phyloP scores from a whole-genome alignment of 176 grass and related monocot genomes.

The Echinochloa phyllopogon region DNA sequence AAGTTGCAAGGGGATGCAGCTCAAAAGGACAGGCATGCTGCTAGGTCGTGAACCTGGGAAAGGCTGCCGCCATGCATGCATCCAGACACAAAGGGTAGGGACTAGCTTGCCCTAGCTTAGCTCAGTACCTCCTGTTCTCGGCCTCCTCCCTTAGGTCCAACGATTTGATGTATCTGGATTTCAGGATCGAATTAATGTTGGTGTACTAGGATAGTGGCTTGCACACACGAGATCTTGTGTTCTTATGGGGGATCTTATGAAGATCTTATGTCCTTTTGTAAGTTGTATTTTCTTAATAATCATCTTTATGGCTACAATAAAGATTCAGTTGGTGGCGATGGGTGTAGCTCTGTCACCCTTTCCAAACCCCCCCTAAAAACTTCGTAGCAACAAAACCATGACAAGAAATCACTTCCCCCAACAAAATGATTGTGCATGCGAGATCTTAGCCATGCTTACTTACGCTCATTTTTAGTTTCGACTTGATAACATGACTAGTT shows the following conservation, averaged over 20 bases:
- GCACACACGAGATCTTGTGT: slow-evolving; percentile 38
- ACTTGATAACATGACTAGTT: not conserved
- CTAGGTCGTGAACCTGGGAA: slow-evolving; percentile 52
- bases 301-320: not conserved
- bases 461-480: not conserved
- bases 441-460: not conserved
- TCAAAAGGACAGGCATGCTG: slow-evolving; percentile 49
- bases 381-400: not conserved
- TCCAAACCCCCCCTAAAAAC: not conserved
- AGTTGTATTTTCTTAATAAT: slow-evolving; percentile 32
- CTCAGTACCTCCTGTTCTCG: slow-evolving; percentile 41
- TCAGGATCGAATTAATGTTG: slow-evolving; percentile 54
- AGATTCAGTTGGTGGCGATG: not conserved
- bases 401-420: not conserved
- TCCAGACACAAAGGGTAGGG: slow-evolving; percentile 45
- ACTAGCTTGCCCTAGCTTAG: slow-evolving; percentile 50
- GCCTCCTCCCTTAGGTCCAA: slow-evolving; percentile 38
- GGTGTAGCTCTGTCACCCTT: not conserved
- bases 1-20: slow-evolving; percentile 41
- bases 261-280: slow-evolving; percentile 40
- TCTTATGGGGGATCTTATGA: slow-evolving; percentile 33
- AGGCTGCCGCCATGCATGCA: slow-evolving; percentile 56
- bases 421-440: not conserved
- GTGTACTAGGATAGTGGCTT: slow-evolving; percentile 54
- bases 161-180: slow-evolving; percentile 59